Evolutionary conservation across 805 yeast species (phyloP).

Genomic region (Debaryomyces prosopidis): DNA sequence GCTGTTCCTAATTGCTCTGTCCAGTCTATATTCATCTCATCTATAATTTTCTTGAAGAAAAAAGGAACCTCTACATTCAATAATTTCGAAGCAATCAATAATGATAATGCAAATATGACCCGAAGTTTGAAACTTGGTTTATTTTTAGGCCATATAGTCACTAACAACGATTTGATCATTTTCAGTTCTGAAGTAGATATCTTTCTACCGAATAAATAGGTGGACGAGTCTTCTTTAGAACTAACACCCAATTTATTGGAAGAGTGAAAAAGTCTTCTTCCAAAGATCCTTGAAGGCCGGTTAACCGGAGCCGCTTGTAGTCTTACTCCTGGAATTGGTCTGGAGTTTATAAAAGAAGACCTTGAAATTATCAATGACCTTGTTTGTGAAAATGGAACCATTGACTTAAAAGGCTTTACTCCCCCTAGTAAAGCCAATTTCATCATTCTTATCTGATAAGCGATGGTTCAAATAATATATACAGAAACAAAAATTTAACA

Average conservation of each 20-base stretch:
- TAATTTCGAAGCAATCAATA: constrained; percentile 78
- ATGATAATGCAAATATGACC: constrained; percentile 70
- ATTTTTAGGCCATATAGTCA: constrained; percentile 81
- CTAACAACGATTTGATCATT: constrained; percentile 63
- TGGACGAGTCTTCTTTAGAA: constrained; percentile 12
- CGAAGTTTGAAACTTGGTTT: constrained; percentile 66
- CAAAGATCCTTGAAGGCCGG: not conserved
- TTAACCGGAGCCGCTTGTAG: too few relatives aligned
- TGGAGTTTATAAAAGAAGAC: not conserved
- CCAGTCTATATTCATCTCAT: constrained; percentile 93
- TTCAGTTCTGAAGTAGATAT: constrained; percentile 44
- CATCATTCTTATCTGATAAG: not conserved
- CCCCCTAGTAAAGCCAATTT: not conserved
- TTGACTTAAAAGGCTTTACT: not conserved
- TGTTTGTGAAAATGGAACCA: not conserved
- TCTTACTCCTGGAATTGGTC: not conserved
- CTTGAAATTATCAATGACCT: not conserved
- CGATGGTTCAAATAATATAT: not conserved
- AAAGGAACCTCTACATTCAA: constrained; percentile 96
- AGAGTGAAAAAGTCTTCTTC: constrained; percentile 1
- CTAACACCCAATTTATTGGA: not conserved
- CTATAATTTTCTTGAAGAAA: constrained; percentile 82
- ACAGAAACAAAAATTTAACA: too few relatives aligned
- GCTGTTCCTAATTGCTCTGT: constrained; percentile 57
- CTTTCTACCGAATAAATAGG: constrained; percentile 25